A percentile compares a stretch with the other conserved stretches of the same genome.
These are phyloP conservation scores for Serendipita sp. DNA, from an alignment of 768 basidiomycete genomes.

Conservation along the genomic window DNA sequence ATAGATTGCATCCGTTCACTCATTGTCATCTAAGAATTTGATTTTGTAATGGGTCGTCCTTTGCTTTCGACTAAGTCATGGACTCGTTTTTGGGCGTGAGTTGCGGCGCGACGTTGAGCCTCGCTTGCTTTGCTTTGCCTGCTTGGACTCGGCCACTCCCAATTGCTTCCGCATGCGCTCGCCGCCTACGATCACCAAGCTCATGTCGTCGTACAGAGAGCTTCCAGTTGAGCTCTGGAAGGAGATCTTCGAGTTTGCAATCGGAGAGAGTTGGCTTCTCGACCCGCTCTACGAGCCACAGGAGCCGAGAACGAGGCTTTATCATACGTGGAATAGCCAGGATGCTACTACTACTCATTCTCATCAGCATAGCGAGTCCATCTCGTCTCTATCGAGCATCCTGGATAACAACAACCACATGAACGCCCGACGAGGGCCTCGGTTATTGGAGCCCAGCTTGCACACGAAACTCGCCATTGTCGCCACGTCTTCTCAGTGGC, in stretches of 20 bases:
- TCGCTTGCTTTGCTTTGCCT: background rate
- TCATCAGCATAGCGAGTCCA: background rate
- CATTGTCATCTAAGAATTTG: too few species aligned
- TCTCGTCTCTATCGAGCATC: background rate
- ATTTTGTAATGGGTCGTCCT: too few species aligned
- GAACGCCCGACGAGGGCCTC: background rate
- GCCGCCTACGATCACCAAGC: background rate
- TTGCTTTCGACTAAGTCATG: too few species aligned
- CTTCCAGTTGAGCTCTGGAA: background rate
- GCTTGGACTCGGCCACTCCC: background rate
- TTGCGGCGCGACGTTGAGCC: background rate
- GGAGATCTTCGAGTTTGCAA: slow-evolving; percentile 6
- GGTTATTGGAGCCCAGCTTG: background rate
- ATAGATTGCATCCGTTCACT: background rate
- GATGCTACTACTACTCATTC: background rate
- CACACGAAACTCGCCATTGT: background rate
- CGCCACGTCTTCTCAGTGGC: background rate
- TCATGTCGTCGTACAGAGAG: background rate
- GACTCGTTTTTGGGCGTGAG: too few species aligned
- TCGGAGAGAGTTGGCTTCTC: background rate
- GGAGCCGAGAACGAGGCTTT: background rate
- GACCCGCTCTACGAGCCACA: slow-evolving; percentile 1
- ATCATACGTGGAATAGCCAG: background rate
- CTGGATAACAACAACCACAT: background rate
- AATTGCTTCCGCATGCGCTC: background rate